phyloP scores from a whole-genome alignment of 2,329 filamentous ascomycete genomes.

The Exophiala dermatitidis region DNA sequence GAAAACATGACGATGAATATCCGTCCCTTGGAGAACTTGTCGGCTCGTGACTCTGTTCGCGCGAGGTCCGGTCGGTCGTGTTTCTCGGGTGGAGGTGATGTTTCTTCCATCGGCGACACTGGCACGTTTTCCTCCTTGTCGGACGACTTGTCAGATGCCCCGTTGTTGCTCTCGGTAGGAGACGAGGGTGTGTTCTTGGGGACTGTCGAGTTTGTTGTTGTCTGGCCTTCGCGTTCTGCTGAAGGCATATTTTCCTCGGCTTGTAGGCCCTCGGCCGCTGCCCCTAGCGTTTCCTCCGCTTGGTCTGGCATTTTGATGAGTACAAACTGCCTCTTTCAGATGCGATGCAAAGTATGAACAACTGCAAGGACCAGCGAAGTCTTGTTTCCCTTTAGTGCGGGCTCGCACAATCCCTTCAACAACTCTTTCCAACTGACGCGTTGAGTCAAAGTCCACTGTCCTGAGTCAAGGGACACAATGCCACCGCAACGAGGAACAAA shows the following conservation, averaged over 20 bases:
- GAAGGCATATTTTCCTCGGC: neutral
- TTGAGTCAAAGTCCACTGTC: too few relatives aligned
- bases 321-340: too few relatives aligned
- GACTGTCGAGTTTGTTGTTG: neutral
- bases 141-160: slow-evolving; percentile 6
- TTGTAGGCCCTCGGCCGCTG: neutral
- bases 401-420: too few relatives aligned
- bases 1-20: slow-evolving; percentile 38
- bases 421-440: too few relatives aligned
- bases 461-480: too few relatives aligned
- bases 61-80: slow-evolving; percentile 7
- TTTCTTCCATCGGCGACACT: neutral
- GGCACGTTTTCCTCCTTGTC: slow-evolving; percentile 2
- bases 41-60: slow-evolving; percentile 31
- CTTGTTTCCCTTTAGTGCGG: too few relatives aligned
- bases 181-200: neutral
- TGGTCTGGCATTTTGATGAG: neutral
- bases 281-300: neutral
- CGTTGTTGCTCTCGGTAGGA: slow-evolving; percentile 1
- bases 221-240: neutral
- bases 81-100: neutral
- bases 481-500: too few relatives aligned
- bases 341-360: too few relatives aligned
- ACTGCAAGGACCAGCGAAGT: too few relatives aligned
- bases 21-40: slow-evolving; percentile 36